phyloP scores from a whole-genome alignment of 352 stramenopile species.

The Pythium aphanidermatum region DNA sequence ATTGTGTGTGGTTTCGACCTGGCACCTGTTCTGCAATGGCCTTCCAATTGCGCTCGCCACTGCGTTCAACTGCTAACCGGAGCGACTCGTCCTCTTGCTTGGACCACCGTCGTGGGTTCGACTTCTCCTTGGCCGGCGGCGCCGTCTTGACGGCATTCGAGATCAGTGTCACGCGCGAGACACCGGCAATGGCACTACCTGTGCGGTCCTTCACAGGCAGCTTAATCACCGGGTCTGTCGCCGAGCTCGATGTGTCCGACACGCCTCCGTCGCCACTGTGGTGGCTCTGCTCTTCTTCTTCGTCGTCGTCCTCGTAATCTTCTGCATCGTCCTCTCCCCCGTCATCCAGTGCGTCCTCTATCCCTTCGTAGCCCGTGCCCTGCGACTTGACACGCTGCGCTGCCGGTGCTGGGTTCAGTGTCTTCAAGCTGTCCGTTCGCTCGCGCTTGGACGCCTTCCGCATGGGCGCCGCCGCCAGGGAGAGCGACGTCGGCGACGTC shows the following conservation, averaged over 20 bases:
- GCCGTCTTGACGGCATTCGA: conserved; percentile 71
- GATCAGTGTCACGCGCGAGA: conserved; percentile 63
- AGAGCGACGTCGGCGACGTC: conserved; percentile 14
- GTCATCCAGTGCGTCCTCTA: conserved; percentile 2
- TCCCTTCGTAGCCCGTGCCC: conserved; percentile 12
- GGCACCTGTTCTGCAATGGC: conserved; percentile 89
- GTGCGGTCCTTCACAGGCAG: conserved; percentile 76
- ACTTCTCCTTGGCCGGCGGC: conserved; percentile 79
- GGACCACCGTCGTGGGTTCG: conserved; percentile 75
- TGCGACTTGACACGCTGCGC: conserved; percentile 44
- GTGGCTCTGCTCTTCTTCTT: conserved; percentile 9
- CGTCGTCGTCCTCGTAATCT: conserved; percentile 18
- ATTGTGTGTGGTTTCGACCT: conserved; percentile 90
- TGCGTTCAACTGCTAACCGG: conserved; percentile 75
- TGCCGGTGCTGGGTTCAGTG: conserved; percentile 52
- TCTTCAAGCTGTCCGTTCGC: conserved; percentile 83
- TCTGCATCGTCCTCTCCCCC: conserved; percentile 14
- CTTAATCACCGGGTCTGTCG: conserved; percentile 11
- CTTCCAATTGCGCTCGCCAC: conserved; percentile 86
- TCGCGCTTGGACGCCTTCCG: conserved; percentile 70
- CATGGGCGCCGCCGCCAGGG: conserved; percentile 15
- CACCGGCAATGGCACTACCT: conserved; percentile 59
- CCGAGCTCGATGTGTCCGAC: conserved; percentile 20
- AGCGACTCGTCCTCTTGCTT: conserved; percentile 78
- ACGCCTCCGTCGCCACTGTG: conserved; percentile 2